Base-by-base conservation (phyloP, 495 filamentous ascomycete species). In the Penicillium manginii region DNA sequence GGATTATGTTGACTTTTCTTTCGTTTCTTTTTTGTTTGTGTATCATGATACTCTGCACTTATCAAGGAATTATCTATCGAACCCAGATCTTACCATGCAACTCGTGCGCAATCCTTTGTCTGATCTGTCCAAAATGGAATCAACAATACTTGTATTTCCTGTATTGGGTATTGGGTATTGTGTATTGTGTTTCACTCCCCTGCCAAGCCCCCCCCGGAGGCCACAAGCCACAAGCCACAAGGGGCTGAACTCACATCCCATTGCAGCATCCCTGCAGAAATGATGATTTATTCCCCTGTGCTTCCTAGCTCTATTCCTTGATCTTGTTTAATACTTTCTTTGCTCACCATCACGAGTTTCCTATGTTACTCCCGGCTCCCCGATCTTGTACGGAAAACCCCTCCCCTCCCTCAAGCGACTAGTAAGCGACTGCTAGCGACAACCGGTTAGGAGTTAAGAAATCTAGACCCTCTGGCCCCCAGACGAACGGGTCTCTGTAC, bases 391-490 rank as follows among this genome's bases (percentile, higher is more conserved):
- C 17, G 17, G 17, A n/a, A 43, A 9, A 43, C 35, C 35, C 15
- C 0, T 3, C 11, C 15, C 12, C 6, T 4, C 12, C 11, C 11
- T n/a, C 35, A 8, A 35, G 33, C 12, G 17, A 43, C 62, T 52
- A 51, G 46, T 8, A 29, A 29, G 26, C 26, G 26, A 29, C 26
- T 29, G 26, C 26, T 29, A 35, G 37, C 48, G 18, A 32, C 31
- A 19, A 55, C 12, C 35, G 35, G 35, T 64, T 61, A 67, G 65
- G 65, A 62, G 65, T 42, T 31, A 37, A 39, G 40, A 46, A 59
- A 45, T 67, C 65, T 67, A 67, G 65, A 49, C 65, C 59, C 32
- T 57, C 51, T 32, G 12, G 53, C 40, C 49, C 57, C 55, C 61
- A 43, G 40, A 43, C 40, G 40, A 43, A 43, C 17, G 17, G 40